phyloP scores from a whole-genome alignment of 2,329 filamentous ascomycete species.

The Fusarium acutatum region DNA sequence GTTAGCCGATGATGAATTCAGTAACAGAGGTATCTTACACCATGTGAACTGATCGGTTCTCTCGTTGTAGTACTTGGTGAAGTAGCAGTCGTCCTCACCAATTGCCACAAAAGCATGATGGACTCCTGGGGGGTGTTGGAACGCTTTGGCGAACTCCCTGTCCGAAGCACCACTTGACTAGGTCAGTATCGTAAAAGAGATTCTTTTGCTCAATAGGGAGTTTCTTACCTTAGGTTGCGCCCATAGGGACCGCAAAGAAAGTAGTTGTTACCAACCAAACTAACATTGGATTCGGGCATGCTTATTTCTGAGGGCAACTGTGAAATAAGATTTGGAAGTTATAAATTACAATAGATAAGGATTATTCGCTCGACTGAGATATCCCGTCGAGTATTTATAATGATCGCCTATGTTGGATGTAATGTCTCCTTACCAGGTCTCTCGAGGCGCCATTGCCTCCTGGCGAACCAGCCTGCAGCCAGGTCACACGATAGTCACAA shows the following conservation, averaged over 20 bases:
- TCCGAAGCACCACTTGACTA: not conserved
- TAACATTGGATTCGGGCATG: not conserved
- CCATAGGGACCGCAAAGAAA: not conserved
- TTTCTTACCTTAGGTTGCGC: not conserved
- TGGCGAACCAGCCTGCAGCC: not conserved
- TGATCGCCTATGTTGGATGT: not conserved
- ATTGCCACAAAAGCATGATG: not conserved
- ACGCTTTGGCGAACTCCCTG: not conserved
- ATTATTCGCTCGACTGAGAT: not conserved
- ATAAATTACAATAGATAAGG: not conserved
- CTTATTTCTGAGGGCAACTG: no score
- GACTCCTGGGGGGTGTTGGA: not conserved
- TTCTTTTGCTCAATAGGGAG: fast-evolving
- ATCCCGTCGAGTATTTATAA: not conserved
- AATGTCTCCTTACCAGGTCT: not conserved
- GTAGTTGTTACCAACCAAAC: not conserved
- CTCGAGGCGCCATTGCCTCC: not conserved
- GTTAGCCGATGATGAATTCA: no score
- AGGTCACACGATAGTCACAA: not conserved
- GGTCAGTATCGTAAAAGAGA: fast-evolving
- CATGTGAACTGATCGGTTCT: not conserved
- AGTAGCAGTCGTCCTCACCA: not conserved
- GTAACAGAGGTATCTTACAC: not conserved
- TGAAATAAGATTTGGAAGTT: not conserved
- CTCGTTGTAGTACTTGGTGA: not conserved